Evolutionary conservation across 169 alveolate genomes (phyloP).

Genomic region (Eimeria sp.): DNA sequence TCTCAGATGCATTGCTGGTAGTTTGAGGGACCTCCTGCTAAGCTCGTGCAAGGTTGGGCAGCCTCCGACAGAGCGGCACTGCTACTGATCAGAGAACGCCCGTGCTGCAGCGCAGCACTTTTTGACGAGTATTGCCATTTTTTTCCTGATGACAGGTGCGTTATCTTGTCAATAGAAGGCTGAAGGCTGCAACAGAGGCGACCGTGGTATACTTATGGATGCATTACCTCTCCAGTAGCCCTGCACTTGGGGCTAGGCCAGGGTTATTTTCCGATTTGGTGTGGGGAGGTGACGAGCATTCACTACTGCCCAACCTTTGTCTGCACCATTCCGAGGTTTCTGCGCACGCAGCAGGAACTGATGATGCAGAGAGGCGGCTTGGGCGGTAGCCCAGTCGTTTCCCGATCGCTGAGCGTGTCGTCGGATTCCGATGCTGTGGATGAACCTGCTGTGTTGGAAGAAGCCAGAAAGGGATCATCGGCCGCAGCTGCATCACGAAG

Average conservation of each 20-base stretch:
- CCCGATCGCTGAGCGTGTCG: slow-evolving; percentile 60
- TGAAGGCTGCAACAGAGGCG: not conserved
- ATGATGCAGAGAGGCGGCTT: not conserved
- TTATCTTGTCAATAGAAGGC: not conserved
- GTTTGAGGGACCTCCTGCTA: not conserved
- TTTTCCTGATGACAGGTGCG: not conserved
- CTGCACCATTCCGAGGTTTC: not conserved
- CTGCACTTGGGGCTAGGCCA: not conserved
- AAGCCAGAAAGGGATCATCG: slow-evolving; percentile 25
- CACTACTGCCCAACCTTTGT: not conserved
- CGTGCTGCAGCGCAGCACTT: not conserved
- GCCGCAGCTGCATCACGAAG: not conserved
- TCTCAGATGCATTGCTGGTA: not conserved
- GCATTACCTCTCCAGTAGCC: not conserved
- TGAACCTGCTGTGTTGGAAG: slow-evolving; percentile 47
- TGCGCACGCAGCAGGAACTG: not conserved
- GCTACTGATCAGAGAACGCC: not conserved
- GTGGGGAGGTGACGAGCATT: not conserved
- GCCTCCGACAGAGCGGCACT: not conserved
- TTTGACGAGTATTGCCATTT: not conserved
- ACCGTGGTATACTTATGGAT: not conserved
- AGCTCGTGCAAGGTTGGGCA: not conserved
- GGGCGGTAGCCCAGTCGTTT: not conserved
- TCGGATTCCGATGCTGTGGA: slow-evolving; percentile 39
- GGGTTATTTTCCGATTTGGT: not conserved